Evolutionary conservation across 208 protist species (phyloP).

Genomic region (Porcisia hertigi): DNA sequence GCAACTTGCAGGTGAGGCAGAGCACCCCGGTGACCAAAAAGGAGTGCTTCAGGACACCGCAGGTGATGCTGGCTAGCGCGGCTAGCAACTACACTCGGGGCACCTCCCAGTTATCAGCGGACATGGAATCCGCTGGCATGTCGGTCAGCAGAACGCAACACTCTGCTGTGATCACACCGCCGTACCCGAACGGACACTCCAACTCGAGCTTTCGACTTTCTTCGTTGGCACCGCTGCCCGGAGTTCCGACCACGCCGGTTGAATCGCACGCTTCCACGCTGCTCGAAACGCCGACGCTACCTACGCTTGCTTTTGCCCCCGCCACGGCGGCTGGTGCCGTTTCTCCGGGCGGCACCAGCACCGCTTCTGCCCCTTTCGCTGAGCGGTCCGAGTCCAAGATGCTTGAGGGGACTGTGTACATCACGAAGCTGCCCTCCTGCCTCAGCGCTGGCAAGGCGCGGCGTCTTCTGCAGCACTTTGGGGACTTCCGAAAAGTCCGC

Average conservation of each 20-base stretch:
- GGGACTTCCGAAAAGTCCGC: constrained; percentile 87
- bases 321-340: background rate
- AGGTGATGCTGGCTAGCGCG: constrained; percentile 45
- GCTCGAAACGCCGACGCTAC: background rate
- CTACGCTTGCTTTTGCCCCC: background rate
- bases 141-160: constrained; percentile 17
- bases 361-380: background rate
- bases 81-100: constrained; percentile 55
- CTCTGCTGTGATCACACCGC: constrained; percentile 16
- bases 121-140: constrained; percentile 24
- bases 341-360: background rate
- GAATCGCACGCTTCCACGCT: background rate
- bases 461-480: constrained; percentile 74
- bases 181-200: constrained; percentile 23
- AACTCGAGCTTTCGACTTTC: constrained; percentile 11
- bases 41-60: constrained; percentile 17
- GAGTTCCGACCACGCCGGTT: background rate
- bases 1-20: constrained; percentile 36
- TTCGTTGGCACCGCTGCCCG: constrained; percentile 1
- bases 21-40: constrained; percentile 8
- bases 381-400: constrained; percentile 47
- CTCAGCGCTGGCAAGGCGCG: constrained; percentile 64
- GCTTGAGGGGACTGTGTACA: constrained; percentile 76
- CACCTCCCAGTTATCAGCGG: constrained; percentile 45
- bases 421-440: constrained; percentile 78